Evolutionary conservation across 2,329 filamentous ascomycete species (phyloP), one percentile per base, ranked within the genome.

Genomic region (Lasiodiplodia sp.): DNA sequence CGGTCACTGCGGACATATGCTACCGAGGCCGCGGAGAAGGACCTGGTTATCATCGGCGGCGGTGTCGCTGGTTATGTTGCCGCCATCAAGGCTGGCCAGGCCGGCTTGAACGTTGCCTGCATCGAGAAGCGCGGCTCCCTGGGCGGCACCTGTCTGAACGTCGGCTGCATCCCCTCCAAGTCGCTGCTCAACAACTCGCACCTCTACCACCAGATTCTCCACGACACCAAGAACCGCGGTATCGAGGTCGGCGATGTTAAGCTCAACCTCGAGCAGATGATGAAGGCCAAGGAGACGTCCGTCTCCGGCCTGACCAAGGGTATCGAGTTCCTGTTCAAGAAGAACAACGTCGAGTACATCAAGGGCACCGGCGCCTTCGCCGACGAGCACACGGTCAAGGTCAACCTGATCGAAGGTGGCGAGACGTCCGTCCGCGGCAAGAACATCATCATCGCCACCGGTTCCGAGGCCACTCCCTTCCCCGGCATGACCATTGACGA

Each of bases 121-220:
- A 96, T 99, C 85, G 96, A 99, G 86, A 99, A 99, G 88, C 93
- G 96, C 80, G 96, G 96, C 75, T 87, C 89, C 70, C 90, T 99
- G 76, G 96, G 96, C 78, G 96, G 96, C 80, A 99, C 96, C 78
- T 99, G 96, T 87, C 86, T 99, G 78, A 99, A 99, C 82, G 96
- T 99, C 79, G 96, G 96, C 84, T 99, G 96, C 85, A 99, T 99
- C 80, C 96, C 96, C 74, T 99, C 96, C 73, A 99, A 99, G 85
- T 97, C 96, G 72, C 93, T 99, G 75, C 92, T 99, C 82, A 99
- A 98, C 90, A 98, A 98, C 88, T 97, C 96, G 76, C 94, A 97
- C 83, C 88, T 98, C 70, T 98, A 98, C 87, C 95, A 98, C 86
- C 92, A 94, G 84, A 92, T 97, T 79, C 89, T 96, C 71, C 95